Evolutionary conservation across 805 yeast species (phyloP).

Genomic region (Candida orba): DNA sequence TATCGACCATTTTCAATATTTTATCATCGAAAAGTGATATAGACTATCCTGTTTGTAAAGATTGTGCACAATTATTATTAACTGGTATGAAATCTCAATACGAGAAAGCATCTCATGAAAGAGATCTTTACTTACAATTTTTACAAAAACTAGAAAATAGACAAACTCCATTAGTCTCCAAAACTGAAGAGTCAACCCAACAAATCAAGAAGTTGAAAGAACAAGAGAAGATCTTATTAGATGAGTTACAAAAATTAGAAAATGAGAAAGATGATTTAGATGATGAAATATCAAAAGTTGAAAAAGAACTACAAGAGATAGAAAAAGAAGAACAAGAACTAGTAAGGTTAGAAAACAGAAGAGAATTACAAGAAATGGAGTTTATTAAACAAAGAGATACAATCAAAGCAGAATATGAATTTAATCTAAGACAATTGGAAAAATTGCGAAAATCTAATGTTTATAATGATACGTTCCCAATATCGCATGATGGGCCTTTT

Average conservation of each 20-base stretch:
- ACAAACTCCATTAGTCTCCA: constrained; percentile 32
- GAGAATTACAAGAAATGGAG: constrained; percentile 44
- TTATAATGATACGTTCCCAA: constrained; percentile 74
- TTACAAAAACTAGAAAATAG: constrained; percentile 60
- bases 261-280: constrained; percentile 26
- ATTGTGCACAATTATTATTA: constrained; percentile 65
- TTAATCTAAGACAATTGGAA: constrained; percentile 59
- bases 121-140: constrained; percentile 71
- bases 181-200: constrained; percentile 19
- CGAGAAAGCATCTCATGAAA: constrained; percentile 67
- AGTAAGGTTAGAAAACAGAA: constrained; percentile 43
- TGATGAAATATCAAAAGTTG: constrained; percentile 29
- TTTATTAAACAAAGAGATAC: constrained; percentile 53
- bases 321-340: constrained; percentile 41
- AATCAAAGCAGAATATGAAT: constrained; percentile 54
- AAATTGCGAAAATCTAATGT: constrained; percentile 70
- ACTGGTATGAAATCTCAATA: constrained; percentile 61
- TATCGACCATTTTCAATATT: constrained; percentile 63
- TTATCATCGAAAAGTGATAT: constrained; percentile 67
- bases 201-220: constrained; percentile 20
- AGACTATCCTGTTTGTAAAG: constrained; percentile 82
- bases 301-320: constrained; percentile 39
- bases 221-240: constrained; percentile 38
- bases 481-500: constrained; percentile 76
- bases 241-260: constrained; percentile 41